These are phyloP conservation scores for Cladosporium phlei DNA, from an alignment of 2,329 filamentous ascomycete genomes.

Conservation along the genomic window DNA sequence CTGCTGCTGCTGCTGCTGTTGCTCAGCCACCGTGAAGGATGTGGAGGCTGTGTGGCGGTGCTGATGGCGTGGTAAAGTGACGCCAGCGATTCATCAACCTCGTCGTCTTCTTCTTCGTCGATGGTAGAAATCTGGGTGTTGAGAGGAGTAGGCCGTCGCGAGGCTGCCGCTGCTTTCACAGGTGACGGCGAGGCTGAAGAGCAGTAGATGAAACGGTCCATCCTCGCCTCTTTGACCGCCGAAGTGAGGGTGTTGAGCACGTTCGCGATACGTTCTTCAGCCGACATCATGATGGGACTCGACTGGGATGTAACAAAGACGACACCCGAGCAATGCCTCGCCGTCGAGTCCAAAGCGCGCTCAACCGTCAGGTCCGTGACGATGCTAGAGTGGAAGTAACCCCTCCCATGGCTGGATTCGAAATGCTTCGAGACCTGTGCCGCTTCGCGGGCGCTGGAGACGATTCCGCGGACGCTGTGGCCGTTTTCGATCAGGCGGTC, in stretches of 20 bases:
- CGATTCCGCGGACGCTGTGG: conserved; percentile 27
- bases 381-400: conserved; percentile 36
- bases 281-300: conserved; percentile 11
- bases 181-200: conserved; percentile 37
- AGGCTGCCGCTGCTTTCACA: not conserved
- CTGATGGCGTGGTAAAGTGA: not conserved
- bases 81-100: not conserved
- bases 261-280: conserved; percentile 32
- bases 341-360: conserved; percentile 37
- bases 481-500: conserved; percentile 24
- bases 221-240: conserved; percentile 33
- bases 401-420: conserved; percentile 23
- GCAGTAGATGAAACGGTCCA: conserved; percentile 42
- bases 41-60: too few species aligned
- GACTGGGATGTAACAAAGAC: conserved; percentile 39
- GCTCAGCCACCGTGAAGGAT: too few species aligned
- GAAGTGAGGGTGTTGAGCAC: conserved; percentile 38
- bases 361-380: conserved; percentile 36
- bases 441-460: conserved; percentile 22
- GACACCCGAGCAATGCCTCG: conserved; percentile 41
- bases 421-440: conserved; percentile 24
- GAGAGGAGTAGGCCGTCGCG: not conserved
- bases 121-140: not conserved
- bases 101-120: not conserved
- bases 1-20: too few species aligned